These are phyloP conservation scores for Rhodotorula sp. DNA, from an alignment of 1,284 basidiomycete genomes.

Conservation along the genomic window DNA sequence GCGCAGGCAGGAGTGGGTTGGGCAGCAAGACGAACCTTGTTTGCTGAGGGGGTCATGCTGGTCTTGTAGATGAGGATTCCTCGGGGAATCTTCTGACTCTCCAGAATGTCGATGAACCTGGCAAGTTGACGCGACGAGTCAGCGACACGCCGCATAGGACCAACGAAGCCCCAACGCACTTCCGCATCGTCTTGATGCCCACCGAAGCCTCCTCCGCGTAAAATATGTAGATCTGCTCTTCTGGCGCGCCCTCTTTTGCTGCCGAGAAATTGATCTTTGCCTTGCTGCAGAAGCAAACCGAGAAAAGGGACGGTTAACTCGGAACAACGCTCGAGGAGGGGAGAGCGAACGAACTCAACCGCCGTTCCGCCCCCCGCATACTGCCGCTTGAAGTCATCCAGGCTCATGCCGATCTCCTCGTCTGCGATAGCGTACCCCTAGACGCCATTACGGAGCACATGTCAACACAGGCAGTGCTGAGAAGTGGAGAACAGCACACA, in stretches of 20 bases:
- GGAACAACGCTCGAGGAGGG: background rate
- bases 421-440: conserved; percentile 62
- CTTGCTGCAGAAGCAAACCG: conserved; percentile 61
- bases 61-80: conserved; percentile 95
- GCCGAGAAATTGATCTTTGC: conserved; percentile 71
- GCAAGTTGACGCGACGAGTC: fast-evolving
- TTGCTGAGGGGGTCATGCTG: conserved; percentile 93
- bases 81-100: conserved; percentile 81
- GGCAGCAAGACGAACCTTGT: conserved; percentile 64
- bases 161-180: conserved; percentile 59
- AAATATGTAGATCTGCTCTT: conserved; percentile 81
- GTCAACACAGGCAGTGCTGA: conserved; percentile 23
- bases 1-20: too few relatives aligned
- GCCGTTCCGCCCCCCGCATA: conserved; percentile 55
- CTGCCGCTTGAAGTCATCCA: conserved; percentile 66
- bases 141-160: background rate
- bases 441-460: background rate
- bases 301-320: background rate
- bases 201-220: conserved; percentile 91
- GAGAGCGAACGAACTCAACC: conserved; percentile 46
- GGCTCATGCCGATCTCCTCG: conserved; percentile 83
- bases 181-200: conserved; percentile 92
- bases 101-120: conserved; percentile 81
- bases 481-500: conserved; percentile 42
- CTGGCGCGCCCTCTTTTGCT: conserved; percentile 48